phyloP scores from a whole-genome alignment of 768 basidiomycete species.

The Tylopilus vinaceipallidus region DNA sequence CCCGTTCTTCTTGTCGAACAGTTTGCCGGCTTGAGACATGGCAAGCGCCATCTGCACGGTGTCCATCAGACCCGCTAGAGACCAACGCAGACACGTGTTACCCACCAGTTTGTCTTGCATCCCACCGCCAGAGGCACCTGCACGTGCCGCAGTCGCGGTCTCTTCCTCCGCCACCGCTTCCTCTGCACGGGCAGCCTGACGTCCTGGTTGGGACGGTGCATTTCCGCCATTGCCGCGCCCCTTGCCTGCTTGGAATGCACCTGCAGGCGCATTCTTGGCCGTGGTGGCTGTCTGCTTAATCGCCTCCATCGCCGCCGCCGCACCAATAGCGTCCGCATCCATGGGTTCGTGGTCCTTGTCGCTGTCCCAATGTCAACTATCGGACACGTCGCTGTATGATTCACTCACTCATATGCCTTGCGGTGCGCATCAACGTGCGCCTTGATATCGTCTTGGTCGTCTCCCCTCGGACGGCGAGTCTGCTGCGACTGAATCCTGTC shows the following conservation, averaged over 20 bases:
- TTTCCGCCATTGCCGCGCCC: background rate
- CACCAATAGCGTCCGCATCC: conserved; percentile 25
- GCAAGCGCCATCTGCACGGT: conserved; percentile 27
- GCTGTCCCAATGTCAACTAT: conserved; percentile 4
- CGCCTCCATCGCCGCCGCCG: conserved; percentile 32
- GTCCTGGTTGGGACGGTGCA: conserved; percentile 1
- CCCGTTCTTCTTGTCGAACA: conserved; percentile 33
- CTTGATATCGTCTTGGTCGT: conserved; percentile 12
- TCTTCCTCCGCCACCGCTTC: conserved; percentile 11
- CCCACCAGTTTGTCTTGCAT: conserved; percentile 32
- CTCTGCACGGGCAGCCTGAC: background rate
- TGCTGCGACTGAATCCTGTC: conserved; percentile 22
- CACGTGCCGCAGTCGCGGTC: background rate
- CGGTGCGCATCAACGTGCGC: conserved; percentile 27
- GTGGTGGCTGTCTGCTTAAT: conserved; percentile 25
- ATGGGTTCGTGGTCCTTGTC: conserved; percentile 24
- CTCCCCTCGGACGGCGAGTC: background rate
- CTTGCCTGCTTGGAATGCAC: conserved; percentile 14
- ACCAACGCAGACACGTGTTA: background rate
- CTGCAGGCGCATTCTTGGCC: conserved; percentile 15
- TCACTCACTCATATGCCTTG: conserved; percentile 32
- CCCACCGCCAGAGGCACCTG: conserved; percentile 15
- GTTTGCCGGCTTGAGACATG: conserved; percentile 32
- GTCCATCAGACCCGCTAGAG: background rate
- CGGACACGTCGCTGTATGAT: background rate